A percentile compares a stretch with the other conserved stretches of the same genome.
Evolutionary conservation across 192 early-diverging fungal species (phyloP).

Genomic region (Rhizophagus prolifer): DNA sequence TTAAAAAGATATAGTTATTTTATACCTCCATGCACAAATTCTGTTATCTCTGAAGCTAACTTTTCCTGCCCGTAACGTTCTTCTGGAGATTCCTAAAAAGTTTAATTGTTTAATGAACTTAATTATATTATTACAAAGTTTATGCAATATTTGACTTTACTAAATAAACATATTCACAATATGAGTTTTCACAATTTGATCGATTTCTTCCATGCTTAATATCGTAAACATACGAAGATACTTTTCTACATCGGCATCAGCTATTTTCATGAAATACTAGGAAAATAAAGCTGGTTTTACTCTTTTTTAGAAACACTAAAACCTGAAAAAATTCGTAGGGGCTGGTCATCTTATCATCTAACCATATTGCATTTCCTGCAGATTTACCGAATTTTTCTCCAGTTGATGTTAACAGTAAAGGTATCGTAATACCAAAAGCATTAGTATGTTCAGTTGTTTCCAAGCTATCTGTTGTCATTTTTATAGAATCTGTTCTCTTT

Average conservation of each 20-base stretch:
- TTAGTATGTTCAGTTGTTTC: constrained; percentile 31
- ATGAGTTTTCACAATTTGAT: constrained; percentile 62
- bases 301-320: neutral
- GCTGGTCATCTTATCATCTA: constrained; percentile 76
- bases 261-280: constrained; percentile 83
- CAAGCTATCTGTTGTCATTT: constrained; percentile 2
- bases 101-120: neutral
- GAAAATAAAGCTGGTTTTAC: neutral
- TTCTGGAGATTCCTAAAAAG: constrained; percentile 55
- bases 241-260: constrained; percentile 75
- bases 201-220: constrained; percentile 60
- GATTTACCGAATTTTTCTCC: constrained; percentile 99
- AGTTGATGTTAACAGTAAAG: constrained; percentile 78
- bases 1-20: neutral
- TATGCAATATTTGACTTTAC: too few relatives aligned
- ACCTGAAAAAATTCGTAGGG: constrained; percentile 94
- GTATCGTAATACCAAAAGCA: constrained; percentile 85
- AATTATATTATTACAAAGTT: neutral
- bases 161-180: constrained; percentile 40
- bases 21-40: constrained; percentile 77
- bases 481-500: constrained; percentile 39
- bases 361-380: constrained; percentile 94
- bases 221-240: constrained; percentile 85
- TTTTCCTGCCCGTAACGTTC: constrained; percentile 69
- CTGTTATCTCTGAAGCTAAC: constrained; percentile 83